These are phyloP conservation scores for Isabelozyma rhagii DNA, from an alignment of 805 yeast genomes.

Conservation along the genomic window DNA sequence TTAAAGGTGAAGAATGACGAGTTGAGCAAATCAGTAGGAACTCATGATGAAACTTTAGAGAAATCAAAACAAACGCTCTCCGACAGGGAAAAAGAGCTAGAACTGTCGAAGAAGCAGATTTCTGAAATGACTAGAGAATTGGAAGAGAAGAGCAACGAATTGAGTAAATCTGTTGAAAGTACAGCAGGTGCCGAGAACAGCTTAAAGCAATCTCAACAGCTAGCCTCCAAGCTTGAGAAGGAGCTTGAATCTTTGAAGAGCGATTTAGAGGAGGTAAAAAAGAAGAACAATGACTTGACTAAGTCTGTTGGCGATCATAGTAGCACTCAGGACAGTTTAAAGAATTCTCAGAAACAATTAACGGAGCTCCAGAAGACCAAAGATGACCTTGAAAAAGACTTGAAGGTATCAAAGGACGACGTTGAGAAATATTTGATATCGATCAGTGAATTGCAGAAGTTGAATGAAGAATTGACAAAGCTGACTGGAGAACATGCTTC, in stretches of 20 bases:
- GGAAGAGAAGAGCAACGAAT: not conserved
- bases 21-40: not conserved
- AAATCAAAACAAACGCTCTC: not conserved
- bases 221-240: not conserved
- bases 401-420: not conserved
- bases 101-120: not conserved
- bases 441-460: not conserved
- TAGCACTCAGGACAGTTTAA: not conserved
- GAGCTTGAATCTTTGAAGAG: not conserved
- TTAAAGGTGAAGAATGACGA: conserved; percentile 3
- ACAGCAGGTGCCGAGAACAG: not conserved
- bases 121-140: not conserved
- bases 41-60: not conserved
- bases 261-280: not conserved
- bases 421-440: not conserved
- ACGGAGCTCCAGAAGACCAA: not conserved
- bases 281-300: not conserved
- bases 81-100: too few species aligned
- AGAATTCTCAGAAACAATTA: not conserved
- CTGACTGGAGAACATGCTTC: not conserved
- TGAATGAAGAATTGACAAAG: not conserved
- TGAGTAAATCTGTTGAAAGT: not conserved
- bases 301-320: not conserved
- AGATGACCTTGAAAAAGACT: not conserved
- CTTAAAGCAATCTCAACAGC: not conserved